Evolutionary conservation across 2,329 filamentous ascomycete species (phyloP).

Genomic region (Aspergillus glaucus): DNA sequence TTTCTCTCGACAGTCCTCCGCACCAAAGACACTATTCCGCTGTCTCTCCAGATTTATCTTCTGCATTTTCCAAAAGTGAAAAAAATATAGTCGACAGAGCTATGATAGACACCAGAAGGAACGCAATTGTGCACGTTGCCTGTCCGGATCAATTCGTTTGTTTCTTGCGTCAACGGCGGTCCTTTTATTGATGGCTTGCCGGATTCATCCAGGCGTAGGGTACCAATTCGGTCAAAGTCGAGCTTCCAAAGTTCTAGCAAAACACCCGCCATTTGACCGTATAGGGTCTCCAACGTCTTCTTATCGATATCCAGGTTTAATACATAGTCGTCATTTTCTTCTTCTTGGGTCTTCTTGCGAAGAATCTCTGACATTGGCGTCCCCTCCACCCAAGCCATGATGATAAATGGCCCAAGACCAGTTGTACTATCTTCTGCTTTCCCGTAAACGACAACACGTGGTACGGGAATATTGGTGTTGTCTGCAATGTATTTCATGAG

Average conservation of each 20-base stretch:
- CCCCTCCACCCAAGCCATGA: slow-evolving; percentile 9
- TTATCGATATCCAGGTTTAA: background rate
- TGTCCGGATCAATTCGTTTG: slow-evolving; percentile 5
- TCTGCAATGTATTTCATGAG: slow-evolving; percentile 4
- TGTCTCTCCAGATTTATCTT: background rate
- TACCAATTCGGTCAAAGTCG: slow-evolving; percentile 3
- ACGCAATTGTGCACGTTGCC: background rate
- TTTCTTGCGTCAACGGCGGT: background rate
- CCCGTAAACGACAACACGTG: slow-evolving; percentile 2
- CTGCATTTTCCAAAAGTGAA: slow-evolving; percentile 2
- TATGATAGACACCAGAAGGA: background rate
- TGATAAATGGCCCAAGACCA: slow-evolving; percentile 8
- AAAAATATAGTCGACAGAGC: slow-evolving; percentile 3
- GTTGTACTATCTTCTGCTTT: slow-evolving; percentile 1
- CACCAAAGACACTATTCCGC: background rate
- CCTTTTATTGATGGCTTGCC: background rate
- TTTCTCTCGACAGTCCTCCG: background rate
- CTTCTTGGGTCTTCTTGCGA: background rate
- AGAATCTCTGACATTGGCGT: slow-evolving; percentile 5
- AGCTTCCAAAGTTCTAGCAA: slow-evolving; percentile 4
- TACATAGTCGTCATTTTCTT: background rate
- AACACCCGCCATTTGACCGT: slow-evolving; percentile 5
- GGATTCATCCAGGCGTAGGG: background rate
- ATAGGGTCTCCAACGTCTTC: background rate
- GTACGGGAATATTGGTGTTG: slow-evolving; percentile 6